A percentile compares a stretch with the other conserved stretches of the same genome.
Conservation (phyloP, 2,329 filamentous ascomycete genomes). For the Beauveria rudraprayagi region DNA sequence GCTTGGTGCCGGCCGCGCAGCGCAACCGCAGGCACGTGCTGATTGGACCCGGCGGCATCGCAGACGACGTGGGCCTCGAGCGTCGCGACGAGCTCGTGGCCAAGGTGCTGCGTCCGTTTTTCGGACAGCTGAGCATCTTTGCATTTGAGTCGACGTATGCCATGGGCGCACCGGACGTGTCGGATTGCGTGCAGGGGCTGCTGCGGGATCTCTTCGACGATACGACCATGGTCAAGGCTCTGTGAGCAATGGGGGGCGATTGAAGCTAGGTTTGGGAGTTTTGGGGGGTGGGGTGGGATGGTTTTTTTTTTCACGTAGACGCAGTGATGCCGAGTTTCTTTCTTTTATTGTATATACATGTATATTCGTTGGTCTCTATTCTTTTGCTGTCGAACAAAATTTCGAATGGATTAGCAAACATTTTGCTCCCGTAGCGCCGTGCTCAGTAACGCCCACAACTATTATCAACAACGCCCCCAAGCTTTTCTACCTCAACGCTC, state of each 20-base stretch:
- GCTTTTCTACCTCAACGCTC: too few species aligned
- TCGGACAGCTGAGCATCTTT: conserved; percentile 84
- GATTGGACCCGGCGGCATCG: conserved; percentile 38
- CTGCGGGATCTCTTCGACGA: conserved; percentile 76
- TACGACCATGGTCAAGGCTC: conserved; percentile 54
- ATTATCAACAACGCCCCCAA: not conserved
- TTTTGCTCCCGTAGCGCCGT: not conserved
- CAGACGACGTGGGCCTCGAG: conserved; percentile 48
- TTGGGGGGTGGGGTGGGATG: too few species aligned
- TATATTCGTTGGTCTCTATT: not conserved
- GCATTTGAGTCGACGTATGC: conserved; percentile 90
- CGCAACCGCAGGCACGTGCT: conserved; percentile 20
- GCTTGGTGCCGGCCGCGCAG: conserved; percentile 23
- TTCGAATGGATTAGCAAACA: not conserved
- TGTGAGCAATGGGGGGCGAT: conserved; percentile 27
- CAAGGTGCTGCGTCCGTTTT: conserved; percentile 77
- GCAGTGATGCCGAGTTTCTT: not conserved
- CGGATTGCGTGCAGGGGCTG: conserved; percentile 54
- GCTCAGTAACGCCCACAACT: not conserved
- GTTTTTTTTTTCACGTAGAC: not conserved
- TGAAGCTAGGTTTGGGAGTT: not conserved
- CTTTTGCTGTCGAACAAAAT: not conserved
- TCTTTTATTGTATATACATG: not conserved
- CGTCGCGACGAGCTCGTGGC: conserved; percentile 62
- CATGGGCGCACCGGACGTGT: conserved; percentile 62